Evolutionary conservation across 2,329 filamentous ascomycete species (phyloP).

Genomic region (Anthostomella pinea): DNA sequence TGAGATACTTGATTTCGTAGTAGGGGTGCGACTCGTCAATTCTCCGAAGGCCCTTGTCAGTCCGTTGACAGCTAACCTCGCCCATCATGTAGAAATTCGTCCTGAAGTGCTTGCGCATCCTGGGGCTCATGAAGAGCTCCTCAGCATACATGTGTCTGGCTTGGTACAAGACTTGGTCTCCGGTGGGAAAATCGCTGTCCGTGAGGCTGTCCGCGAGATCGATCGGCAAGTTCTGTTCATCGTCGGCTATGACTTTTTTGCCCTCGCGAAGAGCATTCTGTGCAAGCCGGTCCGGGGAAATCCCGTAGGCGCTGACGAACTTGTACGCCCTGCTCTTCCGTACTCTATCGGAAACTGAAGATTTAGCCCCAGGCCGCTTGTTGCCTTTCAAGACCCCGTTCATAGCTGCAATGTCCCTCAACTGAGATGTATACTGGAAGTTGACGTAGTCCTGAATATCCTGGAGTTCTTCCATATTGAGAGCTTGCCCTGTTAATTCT

Average conservation of each 20-base stretch:
- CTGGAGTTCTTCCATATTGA: constrained; percentile 91
- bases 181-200: constrained; percentile 70
- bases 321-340: constrained; percentile 76
- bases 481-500: constrained; percentile 74
- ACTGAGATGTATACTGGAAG: constrained; percentile 82
- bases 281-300: constrained; percentile 83
- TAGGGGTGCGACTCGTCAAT: constrained; percentile 96
- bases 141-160: constrained; percentile 88
- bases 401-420: constrained; percentile 73
- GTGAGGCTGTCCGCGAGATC: constrained; percentile 81
- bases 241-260: constrained; percentile 79
- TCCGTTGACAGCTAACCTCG: constrained; percentile 81
- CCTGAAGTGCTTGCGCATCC: constrained; percentile 84
- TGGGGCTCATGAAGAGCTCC: constrained; percentile 82
- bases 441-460: constrained; percentile 96
- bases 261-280: constrained; percentile 79
- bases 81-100: constrained; percentile 80
- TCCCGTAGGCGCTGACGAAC: constrained; percentile 85
- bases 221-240: constrained; percentile 74
- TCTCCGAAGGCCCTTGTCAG: constrained; percentile 87
- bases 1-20: constrained; percentile 96
- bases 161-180: constrained; percentile 70
- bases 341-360: constrained; percentile 78
- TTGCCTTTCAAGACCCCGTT: constrained; percentile 62
- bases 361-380: constrained; percentile 80